phyloP scores from a whole-genome alignment of 352 stramenopile species.

The Thalassiosira livingstoniorum region DNA sequence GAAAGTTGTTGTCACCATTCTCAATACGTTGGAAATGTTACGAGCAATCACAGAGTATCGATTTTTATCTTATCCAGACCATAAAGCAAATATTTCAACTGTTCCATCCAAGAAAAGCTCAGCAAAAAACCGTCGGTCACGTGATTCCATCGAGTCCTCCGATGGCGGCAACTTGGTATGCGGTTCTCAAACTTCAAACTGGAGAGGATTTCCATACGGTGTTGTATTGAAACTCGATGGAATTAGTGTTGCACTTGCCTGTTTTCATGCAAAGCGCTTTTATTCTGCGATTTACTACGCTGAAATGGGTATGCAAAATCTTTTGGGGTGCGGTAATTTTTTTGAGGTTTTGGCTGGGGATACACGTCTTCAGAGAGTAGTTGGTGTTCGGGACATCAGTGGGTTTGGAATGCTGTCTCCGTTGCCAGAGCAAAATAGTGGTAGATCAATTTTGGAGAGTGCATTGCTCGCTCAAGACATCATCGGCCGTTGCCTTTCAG shows the following conservation, averaged over 20 bases:
- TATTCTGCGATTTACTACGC: slow-evolving; percentile 81
- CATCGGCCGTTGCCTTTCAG: slow-evolving; percentile 61
- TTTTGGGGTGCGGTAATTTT: slow-evolving; percentile 61
- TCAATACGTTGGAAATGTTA: slow-evolving; percentile 78
- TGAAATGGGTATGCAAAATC: slow-evolving; percentile 76
- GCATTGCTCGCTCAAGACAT: slow-evolving; percentile 65
- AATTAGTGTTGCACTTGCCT: slow-evolving; percentile 72
- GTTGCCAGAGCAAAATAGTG: slow-evolving; percentile 11
- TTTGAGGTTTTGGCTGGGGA: slow-evolving; percentile 50
- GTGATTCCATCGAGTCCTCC: slow-evolving; percentile 25
- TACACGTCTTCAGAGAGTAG: neutral
- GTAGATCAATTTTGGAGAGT: slow-evolving; percentile 51
- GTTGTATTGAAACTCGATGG: slow-evolving; percentile 79
- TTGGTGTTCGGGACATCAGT: slow-evolving; percentile 52
- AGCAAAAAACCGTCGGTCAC: slow-evolving; percentile 40
- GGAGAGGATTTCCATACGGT: slow-evolving; percentile 80
- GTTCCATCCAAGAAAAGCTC: slow-evolving; percentile 20
- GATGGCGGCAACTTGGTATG: slow-evolving; percentile 3
- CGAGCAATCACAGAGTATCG: slow-evolving; percentile 64
- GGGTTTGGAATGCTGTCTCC: slow-evolving; percentile 59
- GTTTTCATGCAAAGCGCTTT: slow-evolving; percentile 69
- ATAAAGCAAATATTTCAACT: slow-evolving; percentile 52
- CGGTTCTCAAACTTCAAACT: slow-evolving; percentile 39
- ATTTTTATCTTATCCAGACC: slow-evolving; percentile 65
- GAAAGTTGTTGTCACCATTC: slow-evolving; percentile 56